Conservation (phyloP, 2,329 filamentous ascomycete species). For the Alternaria sp. region DNA sequence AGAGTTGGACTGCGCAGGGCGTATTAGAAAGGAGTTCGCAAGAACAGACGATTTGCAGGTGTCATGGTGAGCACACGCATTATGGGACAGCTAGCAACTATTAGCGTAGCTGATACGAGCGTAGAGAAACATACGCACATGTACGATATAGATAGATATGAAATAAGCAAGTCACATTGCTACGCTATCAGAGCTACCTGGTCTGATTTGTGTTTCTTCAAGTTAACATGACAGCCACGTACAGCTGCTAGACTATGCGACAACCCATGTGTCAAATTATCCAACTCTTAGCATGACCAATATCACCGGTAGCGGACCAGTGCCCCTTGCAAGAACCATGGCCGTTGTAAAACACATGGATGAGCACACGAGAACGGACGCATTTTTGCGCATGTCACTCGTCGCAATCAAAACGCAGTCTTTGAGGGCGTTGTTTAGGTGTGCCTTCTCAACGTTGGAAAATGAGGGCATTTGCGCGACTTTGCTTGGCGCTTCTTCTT, state of each 20-base stretch:
- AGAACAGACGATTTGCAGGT: not conserved
- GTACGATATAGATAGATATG: not conserved
- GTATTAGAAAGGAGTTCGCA: not conserved
- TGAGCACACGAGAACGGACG: not conserved
- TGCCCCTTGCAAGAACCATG: not conserved
- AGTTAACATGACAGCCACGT: not conserved
- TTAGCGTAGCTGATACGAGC: not conserved
- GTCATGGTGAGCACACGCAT: not conserved
- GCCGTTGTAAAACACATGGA: not conserved
- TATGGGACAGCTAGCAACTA: not conserved
- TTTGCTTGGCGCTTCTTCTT: constrained; percentile 4
- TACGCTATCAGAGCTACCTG: not conserved
- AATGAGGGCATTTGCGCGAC: constrained; percentile 15
- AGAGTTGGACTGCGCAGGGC: not conserved
- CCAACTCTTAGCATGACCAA: not conserved
- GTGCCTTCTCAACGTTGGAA: not conserved
- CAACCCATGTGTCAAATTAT: not conserved
- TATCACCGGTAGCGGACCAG: not conserved
- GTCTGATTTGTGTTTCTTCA: not conserved
- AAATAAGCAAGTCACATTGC: not conserved
- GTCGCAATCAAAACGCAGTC: not conserved
- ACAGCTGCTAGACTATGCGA: not conserved
- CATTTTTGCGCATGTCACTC: constrained; percentile 3
- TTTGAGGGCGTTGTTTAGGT: not conserved
- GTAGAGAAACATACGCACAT: not conserved